These are phyloP conservation scores for Candida coquimbonensis DNA, from an alignment of 805 yeast species.

Conservation along the genomic window DNA sequence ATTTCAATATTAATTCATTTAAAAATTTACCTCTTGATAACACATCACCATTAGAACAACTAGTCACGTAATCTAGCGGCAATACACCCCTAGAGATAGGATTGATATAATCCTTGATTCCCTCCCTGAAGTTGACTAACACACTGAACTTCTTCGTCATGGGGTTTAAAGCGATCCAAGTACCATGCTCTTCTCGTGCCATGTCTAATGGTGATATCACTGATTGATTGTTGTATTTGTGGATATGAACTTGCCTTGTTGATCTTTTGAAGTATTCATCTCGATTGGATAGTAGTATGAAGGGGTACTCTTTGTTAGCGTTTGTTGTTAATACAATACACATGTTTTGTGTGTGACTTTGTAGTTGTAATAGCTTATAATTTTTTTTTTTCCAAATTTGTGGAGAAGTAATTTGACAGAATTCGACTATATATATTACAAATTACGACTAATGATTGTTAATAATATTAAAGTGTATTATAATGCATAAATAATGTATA, in stretches of 20 bases:
- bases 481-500: too few relatives aligned
- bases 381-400: not conserved
- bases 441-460: too few relatives aligned
- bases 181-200: slow-evolving; percentile 69
- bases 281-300: slow-evolving; percentile 73
- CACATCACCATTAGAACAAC: slow-evolving; percentile 11
- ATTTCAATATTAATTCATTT: slow-evolving; percentile 13
- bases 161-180: slow-evolving; percentile 77
- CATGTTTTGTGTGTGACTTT: slow-evolving; percentile 37
- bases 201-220: slow-evolving; percentile 69
- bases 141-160: slow-evolving; percentile 57
- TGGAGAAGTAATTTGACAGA: not conserved
- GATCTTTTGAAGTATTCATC: slow-evolving; percentile 79
- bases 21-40: slow-evolving; percentile 18
- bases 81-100: slow-evolving; percentile 39
- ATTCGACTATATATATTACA: too few relatives aligned
- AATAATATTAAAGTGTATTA: too few relatives aligned
- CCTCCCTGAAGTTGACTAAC: slow-evolving; percentile 67
- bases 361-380: too few relatives aligned
- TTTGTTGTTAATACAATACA: slow-evolving; percentile 70
- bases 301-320: slow-evolving; percentile 65
- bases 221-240: slow-evolving; percentile 24
- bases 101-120: slow-evolving; percentile 16
- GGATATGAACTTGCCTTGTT: slow-evolving; percentile 50
- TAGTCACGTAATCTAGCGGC: slow-evolving; percentile 33